A percentile compares a stretch with the other conserved stretches of the same genome.
Conservation (phyloP, 1,284 basidiomycete genomes). For the Coniophora puteana region DNA sequence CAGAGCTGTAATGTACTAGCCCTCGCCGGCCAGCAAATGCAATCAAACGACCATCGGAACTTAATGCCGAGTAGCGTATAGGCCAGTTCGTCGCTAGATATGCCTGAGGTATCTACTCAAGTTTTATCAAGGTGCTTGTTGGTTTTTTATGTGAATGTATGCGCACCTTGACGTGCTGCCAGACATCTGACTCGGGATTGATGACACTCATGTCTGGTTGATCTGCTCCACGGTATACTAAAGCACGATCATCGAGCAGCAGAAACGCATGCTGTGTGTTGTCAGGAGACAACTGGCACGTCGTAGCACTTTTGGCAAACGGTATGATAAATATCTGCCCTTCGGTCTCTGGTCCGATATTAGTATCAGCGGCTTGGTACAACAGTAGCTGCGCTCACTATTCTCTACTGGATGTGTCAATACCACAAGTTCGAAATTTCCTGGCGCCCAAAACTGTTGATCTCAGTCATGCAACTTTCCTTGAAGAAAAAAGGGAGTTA, state of each 20-base stretch:
- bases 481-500: not conserved
- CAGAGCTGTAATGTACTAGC: constrained; percentile 90
- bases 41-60: constrained; percentile 86
- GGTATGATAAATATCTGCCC: constrained; percentile 84
- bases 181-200: constrained; percentile 98
- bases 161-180: constrained; percentile 88
- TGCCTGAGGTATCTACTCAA: constrained; percentile 71
- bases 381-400: constrained; percentile 34
- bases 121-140: constrained; percentile 4
- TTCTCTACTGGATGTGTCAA: constrained; percentile 49
- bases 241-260: constrained; percentile 90
- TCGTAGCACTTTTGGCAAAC: constrained; percentile 93
- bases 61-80: constrained; percentile 89
- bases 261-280: constrained; percentile 94
- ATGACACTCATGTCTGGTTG: constrained; percentile 98
- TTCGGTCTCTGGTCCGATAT: constrained; percentile 42
- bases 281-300: constrained; percentile 90
- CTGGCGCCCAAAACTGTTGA: constrained; percentile 83
- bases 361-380: not conserved
- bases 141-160: not conserved
- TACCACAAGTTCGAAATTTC: constrained; percentile 84
- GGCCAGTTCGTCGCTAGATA: constrained; percentile 96
- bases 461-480: constrained; percentile 7
- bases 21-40: constrained; percentile 93
- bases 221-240: constrained; percentile 96